phyloP scores from a whole-genome alignment of 768 basidiomycete genomes.

The Sarcodon sp. region DNA sequence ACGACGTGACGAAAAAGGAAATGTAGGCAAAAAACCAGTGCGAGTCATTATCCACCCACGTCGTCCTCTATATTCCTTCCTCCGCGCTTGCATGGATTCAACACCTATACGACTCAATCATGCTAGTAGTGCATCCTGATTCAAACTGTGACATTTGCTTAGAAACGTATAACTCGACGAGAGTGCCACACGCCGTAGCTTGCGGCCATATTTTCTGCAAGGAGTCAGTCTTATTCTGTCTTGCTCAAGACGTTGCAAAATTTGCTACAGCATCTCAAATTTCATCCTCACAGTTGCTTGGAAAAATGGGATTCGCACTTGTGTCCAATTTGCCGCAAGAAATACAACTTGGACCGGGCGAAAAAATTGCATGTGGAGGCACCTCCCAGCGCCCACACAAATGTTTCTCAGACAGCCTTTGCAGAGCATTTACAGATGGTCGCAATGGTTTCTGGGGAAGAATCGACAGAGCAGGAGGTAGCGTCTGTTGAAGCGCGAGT shows the following conservation, averaged over 20 bases:
- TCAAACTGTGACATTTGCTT: slow-evolving; percentile 71
- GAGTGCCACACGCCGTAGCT: slow-evolving; percentile 48
- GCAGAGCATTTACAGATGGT: not conserved
- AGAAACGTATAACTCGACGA: slow-evolving; percentile 41
- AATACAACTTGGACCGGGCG: slow-evolving; percentile 38
- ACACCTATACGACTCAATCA: slow-evolving; percentile 22
- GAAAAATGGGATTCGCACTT: slow-evolving; percentile 32
- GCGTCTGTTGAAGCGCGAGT: not conserved
- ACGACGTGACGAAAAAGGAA: not conserved
- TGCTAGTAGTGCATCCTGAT: slow-evolving; percentile 53
- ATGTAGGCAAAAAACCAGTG: not conserved
- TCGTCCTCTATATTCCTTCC: slow-evolving; percentile 6
- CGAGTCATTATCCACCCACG: not conserved
- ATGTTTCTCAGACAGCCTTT: not conserved
- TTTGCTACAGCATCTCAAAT: not conserved
- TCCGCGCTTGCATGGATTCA: slow-evolving; percentile 11
- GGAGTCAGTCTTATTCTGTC: slow-evolving; percentile 10
- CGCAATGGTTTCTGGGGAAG: not conserved
- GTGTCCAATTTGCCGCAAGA: slow-evolving; percentile 58
- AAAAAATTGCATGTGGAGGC: slow-evolving; percentile 54
- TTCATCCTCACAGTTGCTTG: slow-evolving; percentile 33
- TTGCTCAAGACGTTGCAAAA: too few species aligned
- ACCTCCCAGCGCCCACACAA: not conserved
- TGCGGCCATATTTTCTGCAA: slow-evolving; percentile 68
- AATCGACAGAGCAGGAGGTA: not conserved